Percentiles rank a stretch among this genome's conserved stretches.
phyloP scores from a whole-genome alignment of 2,329 filamentous ascomycete genomes.

The Graphilbum ipis-grandicollis region DNA sequence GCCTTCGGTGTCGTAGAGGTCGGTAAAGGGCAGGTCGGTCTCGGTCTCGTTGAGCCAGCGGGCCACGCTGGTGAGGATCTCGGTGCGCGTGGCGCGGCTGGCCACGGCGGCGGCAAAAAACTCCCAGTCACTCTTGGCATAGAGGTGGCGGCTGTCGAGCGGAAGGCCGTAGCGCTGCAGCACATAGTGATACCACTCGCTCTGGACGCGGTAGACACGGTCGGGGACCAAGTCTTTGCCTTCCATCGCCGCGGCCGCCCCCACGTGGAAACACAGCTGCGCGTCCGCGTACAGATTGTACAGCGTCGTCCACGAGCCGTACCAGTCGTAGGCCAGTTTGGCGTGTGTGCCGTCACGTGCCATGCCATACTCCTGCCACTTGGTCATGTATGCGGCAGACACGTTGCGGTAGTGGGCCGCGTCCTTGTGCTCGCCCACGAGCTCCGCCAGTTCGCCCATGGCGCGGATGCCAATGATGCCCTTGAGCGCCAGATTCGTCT shows the following conservation, averaged over 20 bases:
- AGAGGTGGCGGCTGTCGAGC: conserved; percentile 65
- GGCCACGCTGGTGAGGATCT: conserved; percentile 59
- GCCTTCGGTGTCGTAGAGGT: conserved; percentile 69
- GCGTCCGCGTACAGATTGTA: conserved; percentile 58
- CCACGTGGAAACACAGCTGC: conserved; percentile 18
- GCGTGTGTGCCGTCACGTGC: conserved; percentile 51
- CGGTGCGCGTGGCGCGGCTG: conserved; percentile 45
- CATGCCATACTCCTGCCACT: conserved; percentile 53
- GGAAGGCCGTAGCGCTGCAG: conserved; percentile 71
- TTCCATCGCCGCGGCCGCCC: background rate
- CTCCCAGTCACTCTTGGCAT: conserved; percentile 84
- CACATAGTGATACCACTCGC: conserved; percentile 62
- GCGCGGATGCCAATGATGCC: conserved; percentile 65
- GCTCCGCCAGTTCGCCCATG: conserved; percentile 49
- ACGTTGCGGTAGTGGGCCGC: conserved; percentile 43
- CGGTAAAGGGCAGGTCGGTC: conserved; percentile 62
- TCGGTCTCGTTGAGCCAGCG: conserved; percentile 71
- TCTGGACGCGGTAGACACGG: conserved; percentile 62
- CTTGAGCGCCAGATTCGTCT: conserved; percentile 61
- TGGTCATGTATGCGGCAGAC: conserved; percentile 47
- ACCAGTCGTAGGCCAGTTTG: conserved; percentile 61
- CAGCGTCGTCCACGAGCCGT: conserved; percentile 60
- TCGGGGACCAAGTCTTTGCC: conserved; percentile 47
- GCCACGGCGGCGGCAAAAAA: conserved; percentile 75
- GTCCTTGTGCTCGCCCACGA: conserved; percentile 40